Percentiles rank a stretch among this genome's conserved stretches.
Evolutionary conservation across 148 eudicot species (phyloP).

Genomic region (Cornus kousa): DNA sequence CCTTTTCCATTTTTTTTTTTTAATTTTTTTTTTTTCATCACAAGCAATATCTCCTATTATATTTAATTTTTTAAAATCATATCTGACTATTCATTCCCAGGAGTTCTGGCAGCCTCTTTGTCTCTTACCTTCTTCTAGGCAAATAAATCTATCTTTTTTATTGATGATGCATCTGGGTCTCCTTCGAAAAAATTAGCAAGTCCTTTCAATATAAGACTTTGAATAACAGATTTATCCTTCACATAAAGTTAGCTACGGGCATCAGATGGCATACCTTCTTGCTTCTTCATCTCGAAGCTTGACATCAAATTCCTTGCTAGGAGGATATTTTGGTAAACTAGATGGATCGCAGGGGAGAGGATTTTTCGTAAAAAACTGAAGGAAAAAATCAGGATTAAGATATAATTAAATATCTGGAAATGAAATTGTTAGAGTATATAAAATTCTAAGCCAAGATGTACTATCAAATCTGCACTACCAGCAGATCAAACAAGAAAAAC

Average conservation of each 20-base stretch:
- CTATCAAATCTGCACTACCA: constrained; percentile 1
- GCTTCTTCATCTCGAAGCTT: constrained; percentile 77
- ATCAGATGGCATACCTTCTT: constrained; percentile 47
- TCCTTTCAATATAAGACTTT: not conserved
- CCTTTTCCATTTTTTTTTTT: no score
- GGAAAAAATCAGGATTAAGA: constrained; percentile 1
- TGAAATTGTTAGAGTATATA: not conserved
- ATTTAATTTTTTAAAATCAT: no score
- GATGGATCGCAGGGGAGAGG: constrained; percentile 89
- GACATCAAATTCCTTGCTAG: constrained; percentile 74
- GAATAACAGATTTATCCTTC: not conserved
- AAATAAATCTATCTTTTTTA: no score
- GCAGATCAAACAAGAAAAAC: not conserved
- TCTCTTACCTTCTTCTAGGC: no score
- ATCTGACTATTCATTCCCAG: no score
- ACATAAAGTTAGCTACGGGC: not conserved
- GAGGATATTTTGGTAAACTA: constrained; percentile 71
- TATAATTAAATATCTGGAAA: not conserved
- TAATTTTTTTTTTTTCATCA: no score
- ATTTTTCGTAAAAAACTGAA: constrained; percentile 69
- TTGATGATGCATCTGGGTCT: no score
- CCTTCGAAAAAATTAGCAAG: no score
- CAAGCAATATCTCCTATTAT: no score
- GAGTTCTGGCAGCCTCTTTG: no score
- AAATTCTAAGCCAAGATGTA: not conserved